These are phyloP conservation scores for Talaromyces borbonicus DNA, from an alignment of 495 filamentous ascomycete species.

Conservation along the genomic window DNA sequence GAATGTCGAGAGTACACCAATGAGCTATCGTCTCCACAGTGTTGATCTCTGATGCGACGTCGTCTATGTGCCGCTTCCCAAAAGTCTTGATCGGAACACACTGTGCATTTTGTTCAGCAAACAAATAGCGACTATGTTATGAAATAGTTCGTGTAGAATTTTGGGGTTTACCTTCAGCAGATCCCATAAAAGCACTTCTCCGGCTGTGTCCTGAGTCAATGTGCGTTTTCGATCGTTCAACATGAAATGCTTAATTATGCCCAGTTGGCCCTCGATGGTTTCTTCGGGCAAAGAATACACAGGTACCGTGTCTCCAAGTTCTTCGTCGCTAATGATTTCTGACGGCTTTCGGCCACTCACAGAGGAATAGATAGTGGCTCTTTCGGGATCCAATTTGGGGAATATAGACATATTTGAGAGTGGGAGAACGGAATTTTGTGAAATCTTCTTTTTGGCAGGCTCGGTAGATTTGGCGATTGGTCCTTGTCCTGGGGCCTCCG, in stretches of 20 bases:
- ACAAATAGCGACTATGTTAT: no score
- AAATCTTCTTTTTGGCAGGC: conserved; percentile 51
- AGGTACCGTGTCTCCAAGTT: conserved; percentile 48
- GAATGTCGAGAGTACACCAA: conserved; percentile 91
- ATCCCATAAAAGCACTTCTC: conserved; percentile 96
- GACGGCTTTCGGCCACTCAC: conserved; percentile 48
- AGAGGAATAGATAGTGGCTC: conserved; percentile 36
- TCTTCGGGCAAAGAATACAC: conserved; percentile 69
- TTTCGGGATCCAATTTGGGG: conserved; percentile 44
- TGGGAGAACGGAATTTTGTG: conserved; percentile 61
- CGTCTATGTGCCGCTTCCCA: conserved; percentile 87
- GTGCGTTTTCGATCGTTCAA: conserved; percentile 85
- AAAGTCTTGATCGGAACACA: conserved; percentile 79
- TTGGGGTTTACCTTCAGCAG: conserved; percentile 62
- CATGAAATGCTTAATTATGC: conserved; percentile 84
- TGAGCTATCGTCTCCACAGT: conserved; percentile 81
- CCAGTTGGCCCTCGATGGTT: conserved; percentile 90
- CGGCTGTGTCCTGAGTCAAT: conserved; percentile 86
- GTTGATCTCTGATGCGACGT: conserved; percentile 80
- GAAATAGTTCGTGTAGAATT: no score
- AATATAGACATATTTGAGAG: conserved; percentile 78
- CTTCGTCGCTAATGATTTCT: conserved; percentile 50
- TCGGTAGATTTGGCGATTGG: conserved; percentile 22
- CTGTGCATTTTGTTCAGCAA: conserved; percentile 35
- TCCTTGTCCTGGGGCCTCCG: conserved; percentile 27